Evolutionary conservation across 139 green algal species (phyloP).

Genomic region (Picocystis salinarum): DNA sequence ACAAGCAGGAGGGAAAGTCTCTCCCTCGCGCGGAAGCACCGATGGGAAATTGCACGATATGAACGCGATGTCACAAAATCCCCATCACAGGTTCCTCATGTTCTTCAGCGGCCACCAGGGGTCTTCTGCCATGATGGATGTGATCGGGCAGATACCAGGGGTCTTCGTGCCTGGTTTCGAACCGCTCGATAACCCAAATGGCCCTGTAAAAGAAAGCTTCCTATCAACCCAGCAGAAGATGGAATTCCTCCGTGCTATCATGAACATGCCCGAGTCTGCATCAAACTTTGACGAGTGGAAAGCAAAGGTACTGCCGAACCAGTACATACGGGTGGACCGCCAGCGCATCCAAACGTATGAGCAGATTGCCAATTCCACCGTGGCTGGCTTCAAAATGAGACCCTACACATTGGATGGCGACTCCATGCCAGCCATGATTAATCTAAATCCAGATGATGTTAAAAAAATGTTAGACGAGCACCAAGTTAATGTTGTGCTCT

Average conservation of each 20-base stretch:
- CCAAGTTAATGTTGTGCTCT: neutral
- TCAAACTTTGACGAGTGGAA: neutral
- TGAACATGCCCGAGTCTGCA: neutral
- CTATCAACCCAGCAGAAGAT: constrained; percentile 1
- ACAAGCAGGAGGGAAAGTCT: too few species aligned
- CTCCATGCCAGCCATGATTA: neutral
- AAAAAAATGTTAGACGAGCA: neutral
- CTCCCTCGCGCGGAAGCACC: too few species aligned
- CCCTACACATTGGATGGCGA: neutral
- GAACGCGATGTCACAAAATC: too few species aligned
- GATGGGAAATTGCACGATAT: too few species aligned
- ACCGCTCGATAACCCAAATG: neutral
- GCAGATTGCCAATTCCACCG: neutral
- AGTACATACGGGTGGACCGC: neutral
- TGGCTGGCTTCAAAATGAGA: constrained; percentile 2
- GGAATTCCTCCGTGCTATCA: neutral
- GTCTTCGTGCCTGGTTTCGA: constrained; percentile 3
- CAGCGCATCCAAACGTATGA: neutral
- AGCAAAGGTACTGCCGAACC: neutral
- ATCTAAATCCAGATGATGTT: neutral
- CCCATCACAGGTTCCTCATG: constrained; percentile 1
- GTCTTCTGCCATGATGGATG: neutral
- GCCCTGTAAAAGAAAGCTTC: too few species aligned
- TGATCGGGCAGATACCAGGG: neutral
- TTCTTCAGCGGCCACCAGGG: constrained; percentile 6